These are phyloP conservation scores for Dispira simplex DNA, from an alignment of 192 early-diverging fungal genomes.

Conservation along the genomic window DNA sequence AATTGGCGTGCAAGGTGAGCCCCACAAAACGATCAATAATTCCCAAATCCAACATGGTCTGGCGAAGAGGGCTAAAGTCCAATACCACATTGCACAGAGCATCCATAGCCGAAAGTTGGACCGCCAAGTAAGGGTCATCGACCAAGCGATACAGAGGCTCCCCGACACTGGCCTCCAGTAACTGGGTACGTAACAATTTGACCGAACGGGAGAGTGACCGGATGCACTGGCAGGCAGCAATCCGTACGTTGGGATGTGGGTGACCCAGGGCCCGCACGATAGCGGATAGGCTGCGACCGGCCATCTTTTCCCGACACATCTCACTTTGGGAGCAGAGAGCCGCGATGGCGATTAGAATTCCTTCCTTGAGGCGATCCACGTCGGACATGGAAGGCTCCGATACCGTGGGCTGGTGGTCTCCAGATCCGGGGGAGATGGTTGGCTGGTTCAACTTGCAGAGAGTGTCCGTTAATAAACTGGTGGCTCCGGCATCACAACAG, in stretches of 20 bases:
- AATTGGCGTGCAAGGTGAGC: conserved; percentile 23
- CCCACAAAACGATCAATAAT: conserved; percentile 53
- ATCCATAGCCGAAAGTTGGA: conserved; percentile 52
- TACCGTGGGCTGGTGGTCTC: neutral
- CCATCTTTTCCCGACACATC: conserved; percentile 8
- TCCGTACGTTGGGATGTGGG: conserved; percentile 35
- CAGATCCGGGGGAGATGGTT: neutral
- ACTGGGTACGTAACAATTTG: conserved; percentile 52
- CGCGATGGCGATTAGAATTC: neutral
- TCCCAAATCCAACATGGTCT: conserved; percentile 51
- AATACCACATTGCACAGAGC: conserved; percentile 74
- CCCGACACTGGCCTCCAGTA: conserved; percentile 64
- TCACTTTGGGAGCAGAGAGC: conserved; percentile 9
- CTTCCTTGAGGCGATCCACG: conserved; percentile 2
- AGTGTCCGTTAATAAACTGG: neutral
- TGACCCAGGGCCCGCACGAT: conserved; percentile 49
- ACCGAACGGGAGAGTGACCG: conserved; percentile 60
- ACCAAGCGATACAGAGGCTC: conserved; percentile 45
- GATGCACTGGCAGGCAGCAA: conserved; percentile 68
- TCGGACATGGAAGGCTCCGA: conserved; percentile 1
- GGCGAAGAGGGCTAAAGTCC: conserved; percentile 69
- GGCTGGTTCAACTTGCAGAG: neutral
- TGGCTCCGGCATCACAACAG: conserved; percentile 3
- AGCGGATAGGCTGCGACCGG: conserved; percentile 47
- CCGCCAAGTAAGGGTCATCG: conserved; percentile 15